Percentiles rank a stretch among this genome's conserved stretches.
These are phyloP conservation scores for Candida chilensis DNA, from an alignment of 805 yeast genomes.

Conservation along the genomic window DNA sequence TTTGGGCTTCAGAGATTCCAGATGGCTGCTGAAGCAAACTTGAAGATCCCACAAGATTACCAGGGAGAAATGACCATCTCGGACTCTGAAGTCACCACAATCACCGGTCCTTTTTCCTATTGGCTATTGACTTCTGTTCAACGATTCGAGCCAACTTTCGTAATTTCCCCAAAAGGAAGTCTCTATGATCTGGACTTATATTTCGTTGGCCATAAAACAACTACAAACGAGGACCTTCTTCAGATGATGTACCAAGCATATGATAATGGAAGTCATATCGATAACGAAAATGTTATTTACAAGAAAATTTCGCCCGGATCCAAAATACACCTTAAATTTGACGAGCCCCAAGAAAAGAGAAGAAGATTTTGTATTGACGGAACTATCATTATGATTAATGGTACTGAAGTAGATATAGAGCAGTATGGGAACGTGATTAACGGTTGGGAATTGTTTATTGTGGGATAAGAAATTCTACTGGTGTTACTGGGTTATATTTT, in stretches of 20 bases:
- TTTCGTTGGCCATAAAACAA: slow-evolving; percentile 33
- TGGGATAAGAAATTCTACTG: slow-evolving; percentile 3
- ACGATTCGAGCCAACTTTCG: slow-evolving; percentile 50
- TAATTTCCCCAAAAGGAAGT: slow-evolving; percentile 52
- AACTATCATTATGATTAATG: slow-evolving; percentile 21
- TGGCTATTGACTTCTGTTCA: slow-evolving; percentile 47
- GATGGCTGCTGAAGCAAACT: slow-evolving; percentile 53
- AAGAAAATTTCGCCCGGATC: slow-evolving; percentile 11
- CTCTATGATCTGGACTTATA: slow-evolving; percentile 32
- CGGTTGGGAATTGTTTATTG: slow-evolving; percentile 10
- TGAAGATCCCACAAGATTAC: slow-evolving; percentile 42
- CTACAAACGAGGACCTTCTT: slow-evolving; percentile 27
- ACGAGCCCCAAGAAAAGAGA: slow-evolving; percentile 16
- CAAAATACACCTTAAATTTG: slow-evolving; percentile 10
- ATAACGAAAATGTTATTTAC: slow-evolving; percentile 40
- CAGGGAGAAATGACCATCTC: slow-evolving; percentile 23
- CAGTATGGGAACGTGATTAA: slow-evolving; percentile 10
- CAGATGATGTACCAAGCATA: slow-evolving; percentile 51
- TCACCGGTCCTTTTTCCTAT: slow-evolving; percentile 43
- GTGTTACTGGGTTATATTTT: background rate
- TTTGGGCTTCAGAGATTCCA: slow-evolving; percentile 61
- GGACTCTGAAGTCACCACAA: slow-evolving; percentile 4
- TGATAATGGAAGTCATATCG: slow-evolving; percentile 43
- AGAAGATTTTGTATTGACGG: slow-evolving; percentile 67
- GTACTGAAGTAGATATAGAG: slow-evolving; percentile 6